These are phyloP conservation scores for Purshia tridentata DNA, from an alignment of 306 rosid species.

Conservation along the genomic window DNA sequence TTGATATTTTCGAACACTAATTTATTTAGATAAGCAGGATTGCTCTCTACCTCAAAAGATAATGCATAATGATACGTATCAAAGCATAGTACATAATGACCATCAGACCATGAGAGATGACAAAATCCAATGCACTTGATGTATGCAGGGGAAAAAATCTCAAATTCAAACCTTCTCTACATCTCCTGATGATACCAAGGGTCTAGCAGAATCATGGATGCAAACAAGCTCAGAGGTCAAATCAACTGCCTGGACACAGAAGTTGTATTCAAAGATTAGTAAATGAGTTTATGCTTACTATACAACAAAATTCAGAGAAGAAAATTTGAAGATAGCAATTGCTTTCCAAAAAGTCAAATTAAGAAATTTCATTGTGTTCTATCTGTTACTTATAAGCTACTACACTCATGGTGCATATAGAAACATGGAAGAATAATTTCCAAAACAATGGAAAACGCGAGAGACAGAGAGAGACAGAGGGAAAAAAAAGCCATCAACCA, in stretches of 20 bases:
- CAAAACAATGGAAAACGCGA: background rate
- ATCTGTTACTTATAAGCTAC: background rate
- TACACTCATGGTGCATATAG: background rate
- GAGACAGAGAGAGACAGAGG: no score
- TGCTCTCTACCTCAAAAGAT: slow-evolving; percentile 1
- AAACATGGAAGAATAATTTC: slow-evolving; percentile 4
- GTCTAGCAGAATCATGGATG: slow-evolving; percentile 97
- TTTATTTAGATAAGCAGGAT: background rate
- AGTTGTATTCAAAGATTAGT: slow-evolving; percentile 19
- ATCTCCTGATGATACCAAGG: slow-evolving; percentile 59
- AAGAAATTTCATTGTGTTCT: background rate
- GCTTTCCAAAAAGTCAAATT: background rate
- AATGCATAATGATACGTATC: background rate
- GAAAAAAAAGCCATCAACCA: no score
- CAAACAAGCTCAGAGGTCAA: slow-evolving; percentile 79
- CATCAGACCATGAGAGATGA: background rate
- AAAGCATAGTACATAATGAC: background rate
- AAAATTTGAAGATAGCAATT: background rate
- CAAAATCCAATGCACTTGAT: slow-evolving; percentile 17
- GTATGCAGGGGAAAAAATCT: slow-evolving; percentile 14
- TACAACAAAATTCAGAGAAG: background rate
- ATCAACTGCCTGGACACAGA: slow-evolving; percentile 67
- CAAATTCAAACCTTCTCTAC: slow-evolving; percentile 57
- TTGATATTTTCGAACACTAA: background rate
- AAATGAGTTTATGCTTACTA: slow-evolving; percentile 1